Evolutionary conservation across 2,329 filamentous ascomycete genomes (phyloP), one percentile per base, ranked within the genome.

Genomic region (Pseudogymnoascus destructans): DNA sequence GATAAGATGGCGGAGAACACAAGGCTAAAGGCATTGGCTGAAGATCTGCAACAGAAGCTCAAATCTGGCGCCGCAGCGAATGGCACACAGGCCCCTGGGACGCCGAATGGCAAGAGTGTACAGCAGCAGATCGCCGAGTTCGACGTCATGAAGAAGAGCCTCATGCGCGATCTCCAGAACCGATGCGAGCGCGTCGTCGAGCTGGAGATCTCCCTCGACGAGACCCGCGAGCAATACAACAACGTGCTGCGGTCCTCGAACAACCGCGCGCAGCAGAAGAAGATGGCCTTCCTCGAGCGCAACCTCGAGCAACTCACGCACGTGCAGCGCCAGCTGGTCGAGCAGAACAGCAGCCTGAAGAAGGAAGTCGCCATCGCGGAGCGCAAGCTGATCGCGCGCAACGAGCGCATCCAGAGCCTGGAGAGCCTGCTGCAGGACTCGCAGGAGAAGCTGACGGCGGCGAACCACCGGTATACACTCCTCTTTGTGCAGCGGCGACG

Each of bases 321-420:
- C 69, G 93, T 98, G 58, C 93, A 98, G 74, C 84, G 93, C 58
- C 93, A 98, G 74, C 84, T 98, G 10, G 93, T 98, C 30, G 93
- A 98, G 76, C 93, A 98, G 73, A 98, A 98, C 74, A 89, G 89
- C 65, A 87, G 86, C 62, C 78, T 98, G 68, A 98, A 98, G 84
- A 97, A 98, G 78, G 93, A 98, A 74, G 93, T 98, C 58, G 93
- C 93, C 58, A 98, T 98, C 70, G 93, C 93, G 0, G 93, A 98
- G 77, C 84, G 93, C 66, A 98, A 98, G 74, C 79, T 98, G 62
- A 95, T 95, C 71, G 93, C 93, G 21, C 80, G 93, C 66, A 97
- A 97, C 70, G 93, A 98, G 78, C 87, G 93, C 59, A 98, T 98
- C 70, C 86, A 95, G 72, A 95, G 88, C 70, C 77, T 98, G 49